Evolutionary conservation across 345 rosid species (phyloP), one percentile per base, ranked within the genome.

Genomic region (Jatropha curcas): DNA sequence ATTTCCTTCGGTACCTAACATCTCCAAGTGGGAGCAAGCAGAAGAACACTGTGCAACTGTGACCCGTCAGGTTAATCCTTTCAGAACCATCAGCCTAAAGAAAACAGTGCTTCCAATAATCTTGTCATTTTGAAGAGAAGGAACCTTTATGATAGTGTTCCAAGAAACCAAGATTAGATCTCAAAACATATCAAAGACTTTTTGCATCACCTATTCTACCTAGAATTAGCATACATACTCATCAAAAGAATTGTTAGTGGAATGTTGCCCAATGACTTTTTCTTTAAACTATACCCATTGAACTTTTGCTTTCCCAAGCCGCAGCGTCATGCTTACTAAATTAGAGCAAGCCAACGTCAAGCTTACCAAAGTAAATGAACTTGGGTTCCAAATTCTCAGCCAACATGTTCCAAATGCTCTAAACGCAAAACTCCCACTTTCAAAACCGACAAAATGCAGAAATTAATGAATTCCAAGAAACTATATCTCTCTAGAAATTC

Each of bases 381-480:
- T 88, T 60, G 95, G 95, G 92, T 79, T 87, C 94, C 43, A 84
- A 70, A 57, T 87, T 43, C 39, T 85, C 88, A 24, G 62, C 63
- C 25, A 86, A 70, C 95, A 92, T 94, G 62, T 71, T 73, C 87
- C 81, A 77, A 92, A 90, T 4, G 85, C 86, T 28, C 86, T 84
- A 24, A 94, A 74, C 0, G 90, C 97, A 71, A 76, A n/a, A 75
- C 55, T 81, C 92, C 97, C 98, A 92, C 62, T 87, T 85, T 78
- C 86, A 86, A 59, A 75, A 80, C 43, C 84, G 81, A 51, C 98
- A 90, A 31, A 89, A 70, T 0, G 94, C 81, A 55, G 93, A 80
- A 62, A 94, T 85, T 74, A 90, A 55, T 1, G 98, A 87, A 73
- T 92, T 94, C 98, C 98, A 94, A 61, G 97, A 94, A 41, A 92